These are phyloP conservation scores for Fusarium stilboides DNA, from an alignment of 2,329 filamentous ascomycete species.

Conservation along the genomic window DNA sequence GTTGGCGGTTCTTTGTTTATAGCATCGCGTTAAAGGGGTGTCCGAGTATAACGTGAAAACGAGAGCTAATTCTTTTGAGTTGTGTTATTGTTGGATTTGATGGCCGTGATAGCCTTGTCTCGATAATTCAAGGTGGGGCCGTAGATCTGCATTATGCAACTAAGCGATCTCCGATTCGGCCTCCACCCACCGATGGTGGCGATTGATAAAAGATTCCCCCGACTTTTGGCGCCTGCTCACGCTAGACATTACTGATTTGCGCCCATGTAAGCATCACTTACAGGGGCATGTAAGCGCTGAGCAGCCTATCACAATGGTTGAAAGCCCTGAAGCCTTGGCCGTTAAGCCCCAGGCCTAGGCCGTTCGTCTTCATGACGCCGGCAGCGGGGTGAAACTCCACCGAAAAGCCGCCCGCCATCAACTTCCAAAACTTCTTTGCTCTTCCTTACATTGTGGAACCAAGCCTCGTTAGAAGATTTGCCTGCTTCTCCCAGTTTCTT, in stretches of 20 bases:
- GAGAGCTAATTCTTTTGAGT: not conserved
- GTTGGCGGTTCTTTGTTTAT: not conserved
- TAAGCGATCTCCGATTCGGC: constrained; percentile 38
- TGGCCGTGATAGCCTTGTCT: not conserved
- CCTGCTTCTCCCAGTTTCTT: constrained; percentile 27
- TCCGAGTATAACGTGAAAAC: not conserved
- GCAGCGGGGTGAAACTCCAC: constrained; percentile 48
- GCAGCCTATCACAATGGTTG: constrained; percentile 32
- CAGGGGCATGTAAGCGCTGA: constrained; percentile 23
- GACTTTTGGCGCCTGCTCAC: constrained; percentile 38
- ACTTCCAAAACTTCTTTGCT: constrained; percentile 47
- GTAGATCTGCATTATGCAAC: constrained; percentile 43
- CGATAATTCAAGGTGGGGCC: constrained; percentile 23
- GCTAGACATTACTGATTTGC: constrained; percentile 45
- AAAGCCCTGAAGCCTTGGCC: constrained; percentile 36
- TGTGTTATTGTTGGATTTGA: constrained; percentile 9
- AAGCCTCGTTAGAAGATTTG: constrained; percentile 30
- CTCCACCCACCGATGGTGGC: constrained; percentile 25
- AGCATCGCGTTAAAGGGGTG: not conserved
- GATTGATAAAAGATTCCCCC: constrained; percentile 46
- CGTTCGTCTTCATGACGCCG: constrained; percentile 45
- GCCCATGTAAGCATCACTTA: constrained; percentile 22
- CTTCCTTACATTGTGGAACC: constrained; percentile 46
- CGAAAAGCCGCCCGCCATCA: constrained; percentile 39
- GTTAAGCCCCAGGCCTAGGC: constrained; percentile 20